Evolutionary conservation across 2,329 filamentous ascomycete species (phyloP), one percentile per base, ranked within the genome.

Genomic region (Colletotrichum godetiae): DNA sequence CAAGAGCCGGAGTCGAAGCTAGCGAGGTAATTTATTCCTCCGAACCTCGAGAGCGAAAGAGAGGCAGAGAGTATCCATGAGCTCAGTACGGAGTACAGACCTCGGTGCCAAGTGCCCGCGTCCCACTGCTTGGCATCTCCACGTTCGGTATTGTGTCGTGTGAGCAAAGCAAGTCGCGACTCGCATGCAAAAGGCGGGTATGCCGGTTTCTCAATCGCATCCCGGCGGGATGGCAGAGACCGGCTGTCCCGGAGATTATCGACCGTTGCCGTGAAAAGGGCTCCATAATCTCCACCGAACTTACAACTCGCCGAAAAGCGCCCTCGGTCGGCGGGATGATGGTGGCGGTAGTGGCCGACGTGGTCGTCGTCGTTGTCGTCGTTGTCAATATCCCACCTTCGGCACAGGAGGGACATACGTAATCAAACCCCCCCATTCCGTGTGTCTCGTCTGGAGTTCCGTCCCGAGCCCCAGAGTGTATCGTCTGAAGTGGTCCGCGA

Each of bases 401-500:
- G 33, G 60, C 37, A 62, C 67, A 49, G 49, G 49, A 35, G 27
- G 59, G n/a, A 33, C 65, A 33, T 52, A 64, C 59, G 60, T 55
- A 59, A 58, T 68, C 53, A 27, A 37, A 6, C 31, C 49, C 13
- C 19, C 42, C 56, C 19, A n/a, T 7, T 35, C 35, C 52, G n/a
- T n/a, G 13, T 31, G 52, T 56, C 27, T 55, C 55, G 70, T 69
- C 46, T 60, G 59, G 59, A 37, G 33, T 46, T 59, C 53, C 59
- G 59, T 60, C 65, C 69, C 65, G 53, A 63, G 31, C 53, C 33
- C 35, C 62, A n/a, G 42, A 29, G 53, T 59, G 70, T 64, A 69
- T 69, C 70, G 70, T 69, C 70, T 64, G 66, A 69, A 59, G 59
- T 60, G n/a, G 55, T 72, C 27, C 70, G 70, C 67, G 66, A 69